phyloP scores from a whole-genome alignment of 2,329 filamentous ascomycete genomes.

The Ophiostoma pallidulum region DNA sequence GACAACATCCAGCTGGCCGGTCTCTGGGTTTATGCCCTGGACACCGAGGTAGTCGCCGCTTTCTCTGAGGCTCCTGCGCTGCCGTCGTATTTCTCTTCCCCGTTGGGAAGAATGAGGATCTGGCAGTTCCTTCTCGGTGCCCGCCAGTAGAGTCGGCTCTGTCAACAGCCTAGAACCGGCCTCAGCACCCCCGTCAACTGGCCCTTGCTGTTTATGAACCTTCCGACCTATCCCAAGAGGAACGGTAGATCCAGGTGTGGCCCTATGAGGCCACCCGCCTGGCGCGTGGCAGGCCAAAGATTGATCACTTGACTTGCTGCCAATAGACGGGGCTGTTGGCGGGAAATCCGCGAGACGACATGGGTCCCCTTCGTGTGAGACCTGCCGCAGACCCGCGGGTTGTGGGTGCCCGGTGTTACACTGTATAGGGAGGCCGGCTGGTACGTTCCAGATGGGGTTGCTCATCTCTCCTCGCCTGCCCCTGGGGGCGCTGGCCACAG shows the following conservation, averaged over 20 bases:
- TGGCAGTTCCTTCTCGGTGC: neutral
- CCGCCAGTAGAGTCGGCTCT: neutral
- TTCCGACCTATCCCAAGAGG: neutral
- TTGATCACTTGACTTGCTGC: too few species aligned
- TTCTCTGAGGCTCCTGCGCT: constrained; percentile 38
- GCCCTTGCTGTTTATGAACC: neutral
- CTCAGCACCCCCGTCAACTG: too few species aligned
- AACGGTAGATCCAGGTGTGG: neutral
- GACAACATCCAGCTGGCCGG: constrained; percentile 42
- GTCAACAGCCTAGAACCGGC: neutral
- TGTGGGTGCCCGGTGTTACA: neutral
- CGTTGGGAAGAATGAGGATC: constrained; percentile 20
- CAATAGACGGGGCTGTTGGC: neutral
- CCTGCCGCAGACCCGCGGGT: neutral
- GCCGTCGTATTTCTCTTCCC: constrained; percentile 26
- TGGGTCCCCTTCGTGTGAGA: neutral
- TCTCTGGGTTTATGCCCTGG: constrained; percentile 48
- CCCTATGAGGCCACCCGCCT: constrained; percentile 2
- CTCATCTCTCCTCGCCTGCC: too few species aligned
- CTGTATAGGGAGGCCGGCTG: neutral
- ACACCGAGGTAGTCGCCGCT: constrained; percentile 51
- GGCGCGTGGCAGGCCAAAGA: neutral
- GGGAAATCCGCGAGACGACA: neutral
- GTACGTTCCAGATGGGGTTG: too few species aligned
- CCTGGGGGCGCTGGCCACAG: too few species aligned